Conservation (phyloP, 768 basidiomycete species). For the Tulasnella sp. region DNA sequence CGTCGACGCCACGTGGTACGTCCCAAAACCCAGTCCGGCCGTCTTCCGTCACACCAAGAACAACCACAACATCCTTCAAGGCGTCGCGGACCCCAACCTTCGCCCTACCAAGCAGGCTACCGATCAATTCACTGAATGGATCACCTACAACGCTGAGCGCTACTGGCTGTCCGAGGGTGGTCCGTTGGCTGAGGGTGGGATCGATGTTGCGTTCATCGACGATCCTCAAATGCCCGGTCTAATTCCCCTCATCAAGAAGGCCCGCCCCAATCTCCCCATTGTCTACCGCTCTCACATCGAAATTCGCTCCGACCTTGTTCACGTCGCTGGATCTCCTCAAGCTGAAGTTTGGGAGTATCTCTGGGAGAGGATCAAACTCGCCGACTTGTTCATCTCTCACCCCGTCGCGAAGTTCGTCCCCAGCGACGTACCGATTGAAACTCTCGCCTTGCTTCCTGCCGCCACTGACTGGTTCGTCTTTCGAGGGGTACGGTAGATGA, state of each 20-base stretch:
- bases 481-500: slow-evolving; percentile 37
- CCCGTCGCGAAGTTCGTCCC: slow-evolving; percentile 95
- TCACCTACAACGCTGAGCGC: slow-evolving; percentile 67
- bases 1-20: slow-evolving; percentile 83
- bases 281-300: slow-evolving; percentile 95
- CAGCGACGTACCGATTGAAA: slow-evolving; percentile 69
- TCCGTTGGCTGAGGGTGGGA: slow-evolving; percentile 74
- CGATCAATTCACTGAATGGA: slow-evolving; percentile 81
- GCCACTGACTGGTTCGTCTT: slow-evolving; percentile 74
- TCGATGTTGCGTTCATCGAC: slow-evolving; percentile 84
- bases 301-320: slow-evolving; percentile 79
- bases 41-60: slow-evolving; percentile 88
- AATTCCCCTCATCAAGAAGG: slow-evolving; percentile 85
- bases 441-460: slow-evolving; percentile 70
- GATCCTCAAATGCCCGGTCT: slow-evolving; percentile 78
- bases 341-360: slow-evolving; percentile 93
- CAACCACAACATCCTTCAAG: slow-evolving; percentile 95
- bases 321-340: slow-evolving; percentile 76
- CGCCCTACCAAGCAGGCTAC: slow-evolving; percentile 76
- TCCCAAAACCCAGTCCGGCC: slow-evolving; percentile 80
- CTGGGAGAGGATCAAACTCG: slow-evolving; percentile 80
- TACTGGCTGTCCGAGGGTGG: slow-evolving; percentile 82
- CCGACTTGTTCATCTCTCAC: slow-evolving; percentile 90
- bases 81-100: slow-evolving; percentile 74
- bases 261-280: slow-evolving; percentile 80